A percentile compares a stretch with the other conserved stretches of the same genome.
phyloP scores from a whole-genome alignment of 257 asterid species.

The Knoxia roxburghii region DNA sequence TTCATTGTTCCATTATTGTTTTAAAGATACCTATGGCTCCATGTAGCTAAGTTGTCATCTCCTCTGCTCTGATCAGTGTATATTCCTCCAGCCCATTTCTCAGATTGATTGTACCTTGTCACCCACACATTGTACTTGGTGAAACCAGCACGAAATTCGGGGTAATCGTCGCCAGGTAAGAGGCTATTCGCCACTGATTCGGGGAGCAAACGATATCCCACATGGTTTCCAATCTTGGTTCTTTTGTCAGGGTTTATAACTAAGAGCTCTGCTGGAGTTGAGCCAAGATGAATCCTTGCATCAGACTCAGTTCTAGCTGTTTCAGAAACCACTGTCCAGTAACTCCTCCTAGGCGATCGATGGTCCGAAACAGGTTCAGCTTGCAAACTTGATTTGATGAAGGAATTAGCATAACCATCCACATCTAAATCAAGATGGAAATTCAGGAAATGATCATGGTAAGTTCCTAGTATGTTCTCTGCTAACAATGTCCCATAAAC shows the following conservation, averaged over 20 bases:
- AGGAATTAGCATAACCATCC: slow-evolving; percentile 50
- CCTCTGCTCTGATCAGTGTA: slow-evolving; percentile 52
- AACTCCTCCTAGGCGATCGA: slow-evolving; percentile 55
- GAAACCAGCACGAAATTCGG: slow-evolving; percentile 58
- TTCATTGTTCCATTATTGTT: not conserved
- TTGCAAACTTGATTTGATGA: slow-evolving; percentile 42
- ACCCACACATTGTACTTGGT: slow-evolving; percentile 60
- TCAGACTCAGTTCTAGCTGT: slow-evolving; percentile 46
- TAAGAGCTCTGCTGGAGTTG: slow-evolving; percentile 39
- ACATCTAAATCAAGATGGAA: slow-evolving; percentile 70
- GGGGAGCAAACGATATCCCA: slow-evolving; percentile 50
- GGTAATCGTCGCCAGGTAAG: slow-evolving; percentile 51
- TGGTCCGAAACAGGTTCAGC: slow-evolving; percentile 14
- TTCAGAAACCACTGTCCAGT: slow-evolving; percentile 51
- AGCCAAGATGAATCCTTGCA: slow-evolving; percentile 37
- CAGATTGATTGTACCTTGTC: slow-evolving; percentile 48
- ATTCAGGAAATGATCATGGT: slow-evolving; percentile 65
- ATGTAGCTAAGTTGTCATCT: slow-evolving; percentile 2
- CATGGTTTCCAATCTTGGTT: slow-evolving; percentile 48
- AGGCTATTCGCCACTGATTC: slow-evolving; percentile 40
- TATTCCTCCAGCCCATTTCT: slow-evolving; percentile 81
- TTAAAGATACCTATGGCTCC: slow-evolving; percentile 13
- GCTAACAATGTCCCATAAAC: slow-evolving; percentile 55
- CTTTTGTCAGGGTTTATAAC: slow-evolving; percentile 51
- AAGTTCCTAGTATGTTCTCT: slow-evolving; percentile 41